phyloP scores from a whole-genome alignment of 768 basidiomycete genomes.

The Guyanaporus albipodus region DNA sequence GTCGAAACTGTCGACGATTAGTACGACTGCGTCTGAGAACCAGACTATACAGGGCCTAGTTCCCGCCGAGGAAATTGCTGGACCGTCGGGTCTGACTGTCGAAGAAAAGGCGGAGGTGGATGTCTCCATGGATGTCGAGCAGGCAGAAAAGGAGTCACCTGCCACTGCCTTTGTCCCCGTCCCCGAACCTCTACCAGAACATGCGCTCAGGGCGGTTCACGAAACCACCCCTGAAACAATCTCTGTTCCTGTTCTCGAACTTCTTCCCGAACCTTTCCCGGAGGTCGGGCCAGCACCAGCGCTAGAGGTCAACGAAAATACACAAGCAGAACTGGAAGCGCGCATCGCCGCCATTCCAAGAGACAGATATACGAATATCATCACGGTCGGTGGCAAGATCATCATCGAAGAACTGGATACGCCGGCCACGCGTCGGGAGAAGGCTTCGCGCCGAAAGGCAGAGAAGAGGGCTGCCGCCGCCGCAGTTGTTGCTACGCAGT shows the following conservation, averaged over 20 bases:
- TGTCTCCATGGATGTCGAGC: constrained; percentile 14
- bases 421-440: constrained; percentile 60
- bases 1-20: constrained; percentile 45
- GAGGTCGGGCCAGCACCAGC: background rate
- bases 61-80: constrained; percentile 23
- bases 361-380: constrained; percentile 30
- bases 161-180: background rate
- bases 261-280: background rate
- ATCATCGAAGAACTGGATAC: constrained; percentile 73
- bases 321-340: constrained; percentile 20
- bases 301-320: constrained; percentile 3
- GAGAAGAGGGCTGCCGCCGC: constrained; percentile 27
- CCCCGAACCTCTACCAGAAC: constrained; percentile 1
- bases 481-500: constrained; percentile 16
- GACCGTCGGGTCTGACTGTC: constrained; percentile 21
- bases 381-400: constrained; percentile 44
- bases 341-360: constrained; percentile 26
- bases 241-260: background rate
- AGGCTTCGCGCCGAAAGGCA: constrained; percentile 46
- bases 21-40: constrained; percentile 46
- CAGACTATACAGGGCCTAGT: constrained; percentile 32
- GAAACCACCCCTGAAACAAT: background rate
- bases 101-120: constrained; percentile 20
- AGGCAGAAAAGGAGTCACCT: constrained; percentile 4
- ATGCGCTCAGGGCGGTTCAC: background rate